Conservation (phyloP, 192 early-diverging fungal genomes). For the Podila horticola region DNA sequence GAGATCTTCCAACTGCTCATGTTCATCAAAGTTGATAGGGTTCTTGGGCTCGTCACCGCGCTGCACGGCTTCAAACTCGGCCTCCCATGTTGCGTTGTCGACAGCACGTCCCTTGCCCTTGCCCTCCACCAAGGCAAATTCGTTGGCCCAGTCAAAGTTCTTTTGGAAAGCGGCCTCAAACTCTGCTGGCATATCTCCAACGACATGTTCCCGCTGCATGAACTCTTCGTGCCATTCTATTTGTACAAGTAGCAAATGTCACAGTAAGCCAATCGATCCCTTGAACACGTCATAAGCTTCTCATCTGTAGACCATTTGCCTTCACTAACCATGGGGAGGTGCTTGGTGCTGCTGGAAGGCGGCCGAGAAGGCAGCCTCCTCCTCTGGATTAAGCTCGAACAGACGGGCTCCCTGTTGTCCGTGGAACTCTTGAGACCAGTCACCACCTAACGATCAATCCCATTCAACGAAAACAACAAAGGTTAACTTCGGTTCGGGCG, state of each 20-base stretch:
- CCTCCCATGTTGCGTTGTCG: constrained; percentile 65
- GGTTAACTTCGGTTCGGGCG: neutral
- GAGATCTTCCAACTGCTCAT: constrained; percentile 61
- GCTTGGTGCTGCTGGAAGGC: constrained; percentile 54
- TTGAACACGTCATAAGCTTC: no score
- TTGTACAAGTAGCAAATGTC: neutral
- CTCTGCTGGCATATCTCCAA: constrained; percentile 57
- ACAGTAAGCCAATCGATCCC: neutral
- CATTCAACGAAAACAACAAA: neutral
- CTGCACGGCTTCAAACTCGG: constrained; percentile 65
- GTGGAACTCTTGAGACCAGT: constrained; percentile 57
- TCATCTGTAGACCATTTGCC: no score
- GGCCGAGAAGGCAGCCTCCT: constrained; percentile 61
- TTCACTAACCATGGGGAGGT: constrained; percentile 30
- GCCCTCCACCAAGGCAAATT: constrained; percentile 73
- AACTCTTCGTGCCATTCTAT: constrained; percentile 65
- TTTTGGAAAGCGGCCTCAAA: constrained; percentile 70
- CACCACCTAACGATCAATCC: constrained; percentile 21
- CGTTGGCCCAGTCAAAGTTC: constrained; percentile 80
- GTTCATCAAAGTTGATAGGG: constrained; percentile 55
- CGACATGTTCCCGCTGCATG: constrained; percentile 55
- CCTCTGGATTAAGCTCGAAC: constrained; percentile 60
- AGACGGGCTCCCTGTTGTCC: constrained; percentile 45
- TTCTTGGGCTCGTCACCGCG: constrained; percentile 45
- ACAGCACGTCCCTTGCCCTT: constrained; percentile 61